Percentiles rank a stretch among this genome's conserved stretches.
These are phyloP conservation scores for Colletotrichum viniferum DNA, from an alignment of 2,329 filamentous ascomycete species.

Conservation along the genomic window DNA sequence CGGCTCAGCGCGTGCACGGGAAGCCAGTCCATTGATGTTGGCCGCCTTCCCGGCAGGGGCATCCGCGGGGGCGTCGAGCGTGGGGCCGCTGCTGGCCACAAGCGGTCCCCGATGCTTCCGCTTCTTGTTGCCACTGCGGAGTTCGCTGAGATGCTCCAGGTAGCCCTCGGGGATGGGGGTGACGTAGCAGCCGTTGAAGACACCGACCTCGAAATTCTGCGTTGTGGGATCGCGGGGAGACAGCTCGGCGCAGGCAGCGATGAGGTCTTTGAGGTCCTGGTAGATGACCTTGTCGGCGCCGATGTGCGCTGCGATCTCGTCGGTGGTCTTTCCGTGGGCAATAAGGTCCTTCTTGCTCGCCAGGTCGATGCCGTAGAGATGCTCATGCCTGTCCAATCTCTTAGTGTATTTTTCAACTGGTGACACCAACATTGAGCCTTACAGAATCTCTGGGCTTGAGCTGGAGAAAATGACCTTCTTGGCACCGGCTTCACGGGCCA, in stretches of 20 bases:
- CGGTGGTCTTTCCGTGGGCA: slow-evolving; percentile 42
- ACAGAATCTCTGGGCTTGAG: slow-evolving; percentile 81
- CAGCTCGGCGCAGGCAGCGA: slow-evolving; percentile 76
- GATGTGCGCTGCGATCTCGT: slow-evolving; percentile 48
- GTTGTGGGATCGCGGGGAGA: slow-evolving; percentile 59
- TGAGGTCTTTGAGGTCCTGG: slow-evolving; percentile 73
- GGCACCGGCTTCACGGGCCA: slow-evolving; percentile 85
- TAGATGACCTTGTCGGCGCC: slow-evolving; percentile 60
- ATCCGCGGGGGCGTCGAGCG: neutral
- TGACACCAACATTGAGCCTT: slow-evolving; percentile 65
- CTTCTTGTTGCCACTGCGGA: slow-evolving; percentile 69
- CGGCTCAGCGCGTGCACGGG: neutral
- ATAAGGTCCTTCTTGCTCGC: slow-evolving; percentile 46
- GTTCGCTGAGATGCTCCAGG: slow-evolving; percentile 77
- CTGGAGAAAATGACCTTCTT: slow-evolving; percentile 82
- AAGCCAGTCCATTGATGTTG: neutral
- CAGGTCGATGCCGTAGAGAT: slow-evolving; percentile 51
- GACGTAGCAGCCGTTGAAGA: slow-evolving; percentile 88
- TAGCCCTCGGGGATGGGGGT: slow-evolving; percentile 81
- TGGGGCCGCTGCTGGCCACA: slow-evolving; percentile 4
- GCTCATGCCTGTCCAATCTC: neutral
- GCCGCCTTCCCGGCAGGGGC: neutral
- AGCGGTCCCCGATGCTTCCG: slow-evolving; percentile 30
- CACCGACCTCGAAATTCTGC: slow-evolving; percentile 83
- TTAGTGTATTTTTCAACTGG: neutral